Conservation (phyloP, 768 basidiomycete species). For the Pisolithus marmoratus region DNA sequence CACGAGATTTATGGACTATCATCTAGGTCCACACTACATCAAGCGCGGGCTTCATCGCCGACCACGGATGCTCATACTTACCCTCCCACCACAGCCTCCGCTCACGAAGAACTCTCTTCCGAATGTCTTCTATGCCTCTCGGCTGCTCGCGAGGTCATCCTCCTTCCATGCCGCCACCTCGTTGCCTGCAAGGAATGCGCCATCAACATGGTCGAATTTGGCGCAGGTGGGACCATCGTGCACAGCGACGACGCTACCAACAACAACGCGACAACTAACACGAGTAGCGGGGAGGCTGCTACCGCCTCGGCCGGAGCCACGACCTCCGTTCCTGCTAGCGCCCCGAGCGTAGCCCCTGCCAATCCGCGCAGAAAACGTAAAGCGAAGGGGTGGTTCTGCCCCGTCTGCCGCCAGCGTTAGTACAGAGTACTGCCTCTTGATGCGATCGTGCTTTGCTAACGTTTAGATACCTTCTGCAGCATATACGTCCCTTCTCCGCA, state of each 20-base stretch:
- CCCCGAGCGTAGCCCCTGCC: constrained; percentile 23
- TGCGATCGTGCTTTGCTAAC: not conserved
- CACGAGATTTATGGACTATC: constrained; percentile 94
- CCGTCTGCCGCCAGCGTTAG: constrained; percentile 92
- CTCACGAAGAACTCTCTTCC: constrained; percentile 63
- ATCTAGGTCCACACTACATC: constrained; percentile 39
- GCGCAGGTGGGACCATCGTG: constrained; percentile 84
- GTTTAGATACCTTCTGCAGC: constrained; percentile 37
- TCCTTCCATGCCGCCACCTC: constrained; percentile 89
- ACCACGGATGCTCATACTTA: constrained; percentile 39
- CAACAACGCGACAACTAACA: constrained; percentile 25
- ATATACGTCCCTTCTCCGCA: constrained; percentile 81
- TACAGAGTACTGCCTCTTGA: constrained; percentile 30
- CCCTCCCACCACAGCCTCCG: constrained; percentile 33
- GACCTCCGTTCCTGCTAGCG: constrained; percentile 20
- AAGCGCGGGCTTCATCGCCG: constrained; percentile 34
- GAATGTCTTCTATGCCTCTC: constrained; percentile 92
- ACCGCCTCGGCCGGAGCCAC: constrained; percentile 15
- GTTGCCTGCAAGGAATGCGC: constrained; percentile 96
- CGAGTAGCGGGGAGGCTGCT: constrained; percentile 20
- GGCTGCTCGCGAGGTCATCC: constrained; percentile 83
- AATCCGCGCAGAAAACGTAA: constrained; percentile 76
- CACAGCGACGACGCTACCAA: constrained; percentile 38
- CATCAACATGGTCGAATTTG: constrained; percentile 96
- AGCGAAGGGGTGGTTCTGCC: constrained; percentile 97